Percentiles rank a stretch among this genome's conserved stretches.
phyloP scores from a whole-genome alignment of 208 protist species.

The Perkinsela sp. region DNA sequence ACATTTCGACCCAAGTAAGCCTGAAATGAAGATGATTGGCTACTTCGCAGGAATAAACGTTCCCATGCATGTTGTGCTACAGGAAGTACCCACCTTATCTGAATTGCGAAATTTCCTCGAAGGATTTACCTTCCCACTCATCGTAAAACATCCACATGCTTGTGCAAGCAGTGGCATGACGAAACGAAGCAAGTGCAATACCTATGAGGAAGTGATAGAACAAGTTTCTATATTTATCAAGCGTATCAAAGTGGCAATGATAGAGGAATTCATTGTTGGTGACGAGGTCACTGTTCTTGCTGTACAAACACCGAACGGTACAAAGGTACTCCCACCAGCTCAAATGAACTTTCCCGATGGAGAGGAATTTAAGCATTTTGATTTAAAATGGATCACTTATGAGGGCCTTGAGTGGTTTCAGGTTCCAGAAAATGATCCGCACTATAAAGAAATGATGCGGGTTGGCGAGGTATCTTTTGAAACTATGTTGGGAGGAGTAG shows the following conservation, averaged over 20 bases:
- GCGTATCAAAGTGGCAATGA: slow-evolving; percentile 38
- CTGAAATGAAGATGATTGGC: slow-evolving; percentile 55
- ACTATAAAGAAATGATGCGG: slow-evolving; percentile 19
- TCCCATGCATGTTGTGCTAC: slow-evolving; percentile 19
- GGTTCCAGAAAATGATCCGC: slow-evolving; percentile 23
- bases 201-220: slow-evolving; percentile 15
- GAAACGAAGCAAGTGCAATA: slow-evolving; percentile 39
- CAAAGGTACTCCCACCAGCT: slow-evolving; percentile 42
- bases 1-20: slow-evolving; percentile 46
- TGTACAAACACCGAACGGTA: slow-evolving; percentile 25
- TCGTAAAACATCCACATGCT: slow-evolving; percentile 59
- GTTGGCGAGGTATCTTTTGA: slow-evolving; percentile 36
- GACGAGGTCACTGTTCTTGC: slow-evolving; percentile 53
- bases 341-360: slow-evolving; percentile 32
- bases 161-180: slow-evolving; percentile 66
- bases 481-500: slow-evolving; percentile 55
- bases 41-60: slow-evolving; percentile 36
- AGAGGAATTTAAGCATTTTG: slow-evolving; percentile 66
- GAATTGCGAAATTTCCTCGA: slow-evolving; percentile 10
- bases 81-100: slow-evolving; percentile 16
- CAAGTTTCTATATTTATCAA: slow-evolving; percentile 23
- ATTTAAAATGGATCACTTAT: slow-evolving; percentile 58
- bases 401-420: slow-evolving; percentile 48
- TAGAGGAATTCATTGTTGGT: slow-evolving; percentile 56
- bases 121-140: slow-evolving; percentile 17